phyloP scores from a whole-genome alignment of 2,329 filamentous ascomycete species.

The Fusarium nematophilum region DNA sequence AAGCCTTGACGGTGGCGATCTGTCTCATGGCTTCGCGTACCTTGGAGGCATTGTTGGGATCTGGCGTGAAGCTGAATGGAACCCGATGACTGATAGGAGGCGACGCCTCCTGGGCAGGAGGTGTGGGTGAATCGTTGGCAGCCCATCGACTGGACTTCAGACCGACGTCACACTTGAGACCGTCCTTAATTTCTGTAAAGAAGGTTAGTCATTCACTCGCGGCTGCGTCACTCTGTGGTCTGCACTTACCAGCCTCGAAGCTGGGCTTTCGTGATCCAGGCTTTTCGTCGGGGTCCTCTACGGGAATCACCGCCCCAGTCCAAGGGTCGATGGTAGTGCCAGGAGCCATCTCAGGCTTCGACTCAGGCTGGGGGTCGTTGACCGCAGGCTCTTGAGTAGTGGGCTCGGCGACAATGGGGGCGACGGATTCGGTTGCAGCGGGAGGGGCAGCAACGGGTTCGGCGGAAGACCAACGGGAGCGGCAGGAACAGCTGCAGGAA shows the following conservation, averaged over 20 bases:
- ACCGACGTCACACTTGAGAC: slow-evolving; percentile 4
- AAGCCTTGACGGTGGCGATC: slow-evolving; percentile 16
- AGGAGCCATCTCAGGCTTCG: neutral
- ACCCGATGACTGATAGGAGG: neutral
- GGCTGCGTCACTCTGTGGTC: rapidly evolving
- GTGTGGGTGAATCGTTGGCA: neutral
- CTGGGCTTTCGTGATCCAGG: neutral
- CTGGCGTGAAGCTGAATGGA: slow-evolving; percentile 3
- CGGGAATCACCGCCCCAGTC: neutral
- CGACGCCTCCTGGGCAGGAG: neutral
- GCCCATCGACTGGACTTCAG: slow-evolving; percentile 30
- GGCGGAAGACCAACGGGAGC: too few relatives aligned
- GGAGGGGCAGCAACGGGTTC: too few relatives aligned
- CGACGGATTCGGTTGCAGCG: too few relatives aligned
- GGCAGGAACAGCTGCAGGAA: neutral
- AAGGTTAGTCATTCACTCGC: neutral
- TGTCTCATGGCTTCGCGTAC: neutral
- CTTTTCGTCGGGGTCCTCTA: neutral
- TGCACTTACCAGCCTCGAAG: slow-evolving; percentile 1
- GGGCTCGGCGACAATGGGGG: too few relatives aligned
- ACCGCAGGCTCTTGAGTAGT: too few relatives aligned
- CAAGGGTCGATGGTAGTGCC: neutral
- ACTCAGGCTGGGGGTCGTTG: too few relatives aligned
- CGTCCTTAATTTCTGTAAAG: neutral
- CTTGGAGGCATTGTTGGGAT: slow-evolving; percentile 13